A percentile compares a stretch with the other conserved stretches of the same genome.
Conservation (phyloP, 768 basidiomycete genomes). For the Amanita molliuscula region DNA sequence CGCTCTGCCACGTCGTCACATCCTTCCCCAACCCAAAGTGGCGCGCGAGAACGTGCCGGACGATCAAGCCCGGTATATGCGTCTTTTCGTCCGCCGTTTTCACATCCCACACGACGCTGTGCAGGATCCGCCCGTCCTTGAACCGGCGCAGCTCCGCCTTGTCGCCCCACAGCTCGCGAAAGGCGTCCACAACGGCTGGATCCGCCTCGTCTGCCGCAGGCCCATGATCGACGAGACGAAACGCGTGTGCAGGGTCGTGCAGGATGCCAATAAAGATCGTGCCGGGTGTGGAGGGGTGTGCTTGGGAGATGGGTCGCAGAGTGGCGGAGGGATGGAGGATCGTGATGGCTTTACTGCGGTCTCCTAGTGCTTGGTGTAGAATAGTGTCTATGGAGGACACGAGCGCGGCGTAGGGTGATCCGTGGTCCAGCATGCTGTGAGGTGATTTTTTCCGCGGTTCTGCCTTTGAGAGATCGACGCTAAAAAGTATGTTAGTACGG, state of each 20-base stretch:
- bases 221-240: slow-evolving; percentile 87
- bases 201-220: slow-evolving; percentile 63
- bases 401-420: slow-evolving; percentile 47
- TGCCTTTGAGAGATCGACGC: slow-evolving; percentile 45
- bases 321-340: slow-evolving; percentile 44
- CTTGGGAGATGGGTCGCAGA: slow-evolving; percentile 39
- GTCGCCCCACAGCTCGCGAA: slow-evolving; percentile 83
- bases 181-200: slow-evolving; percentile 38
- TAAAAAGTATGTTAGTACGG: slow-evolving; percentile 14
- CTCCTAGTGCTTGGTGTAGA: slow-evolving; percentile 60
- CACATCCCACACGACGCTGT: slow-evolving; percentile 96
- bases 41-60: slow-evolving; percentile 58
- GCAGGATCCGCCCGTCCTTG: slow-evolving; percentile 87
- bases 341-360: slow-evolving; percentile 56
- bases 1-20: slow-evolving; percentile 45
- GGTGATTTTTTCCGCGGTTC: slow-evolving; percentile 32
- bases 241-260: slow-evolving; percentile 61
- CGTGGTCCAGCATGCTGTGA: slow-evolving; percentile 44
- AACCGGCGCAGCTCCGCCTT: slow-evolving; percentile 91
- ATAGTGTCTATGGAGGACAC: slow-evolving; percentile 39
- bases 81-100: slow-evolving; percentile 70
- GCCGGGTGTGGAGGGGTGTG: slow-evolving; percentile 38
- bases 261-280: slow-evolving; percentile 65
- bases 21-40: slow-evolving; percentile 61
- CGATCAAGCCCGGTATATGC: slow-evolving; percentile 66